Base-by-base conservation (phyloP, 352 stramenopile genomes). In the Elongisporangium senticosum region DNA sequence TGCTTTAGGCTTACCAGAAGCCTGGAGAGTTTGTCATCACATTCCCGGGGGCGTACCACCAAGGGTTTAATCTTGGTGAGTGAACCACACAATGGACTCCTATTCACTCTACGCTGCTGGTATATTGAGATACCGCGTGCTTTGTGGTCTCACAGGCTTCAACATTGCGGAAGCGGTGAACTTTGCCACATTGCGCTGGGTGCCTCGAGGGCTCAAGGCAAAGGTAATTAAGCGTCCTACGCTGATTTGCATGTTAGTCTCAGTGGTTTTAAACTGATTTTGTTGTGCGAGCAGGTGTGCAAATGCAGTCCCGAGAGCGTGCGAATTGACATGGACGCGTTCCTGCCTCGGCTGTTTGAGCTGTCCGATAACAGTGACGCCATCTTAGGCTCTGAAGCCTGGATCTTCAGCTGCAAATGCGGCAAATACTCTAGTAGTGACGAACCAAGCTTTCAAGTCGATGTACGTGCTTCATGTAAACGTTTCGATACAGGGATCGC, bases 1-100 rank as follows among this genome's bases (percentile, higher is more conserved):
- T 24, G 17, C 5, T 15, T 17, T 64, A 89, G 69, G 83, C 79
- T 0, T 84, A 86, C 17, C 91, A 98, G 68, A 69, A 86, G 8
- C 74, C 83, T 14, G 91, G 89, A 20, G 91, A 98, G 74, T 97
- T 97, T 52, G 81, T 98, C 15, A 93, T 98, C 59, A 98, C 91
- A 1, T 97, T 97, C 62, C 91, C 91, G 37, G 74, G 82, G 5
- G 77, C 86, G 2, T 97, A 97, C 54, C 89, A 97, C 59, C 72
- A 89, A 59, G 88, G 89, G 4, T 96, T 97, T 63, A 96, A 96
- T 60, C 62, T 96, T 40, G 89, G 89, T 90, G 74, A 23, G 53
- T 57, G 21, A 14, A 14, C 4, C 2, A 19, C n/a, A 3, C 14
- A 14, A 10, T 43, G 7, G 5, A n/a, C 1, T 40, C 24, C 37